Evolutionary conservation across 2,329 filamentous ascomycete species (phyloP).

Genomic region (Ilyonectria destructans): DNA sequence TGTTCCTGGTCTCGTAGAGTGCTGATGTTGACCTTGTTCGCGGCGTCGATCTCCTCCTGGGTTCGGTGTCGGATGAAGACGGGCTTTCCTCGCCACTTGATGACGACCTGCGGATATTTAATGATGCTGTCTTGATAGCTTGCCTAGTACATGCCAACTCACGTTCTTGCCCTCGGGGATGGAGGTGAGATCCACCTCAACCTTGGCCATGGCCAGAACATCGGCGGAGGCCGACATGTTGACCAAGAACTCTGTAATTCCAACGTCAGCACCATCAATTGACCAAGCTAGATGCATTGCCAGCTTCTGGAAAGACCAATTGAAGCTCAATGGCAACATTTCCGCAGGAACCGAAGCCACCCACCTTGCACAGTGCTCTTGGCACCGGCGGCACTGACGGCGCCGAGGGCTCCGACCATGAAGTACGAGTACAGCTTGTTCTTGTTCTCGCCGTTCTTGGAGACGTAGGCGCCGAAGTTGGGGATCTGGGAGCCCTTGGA

Average conservation of each 20-base stretch:
- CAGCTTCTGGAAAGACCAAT: slow-evolving; percentile 41
- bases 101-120: slow-evolving; percentile 80
- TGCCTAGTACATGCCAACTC: slow-evolving; percentile 58
- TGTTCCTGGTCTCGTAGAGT: slow-evolving; percentile 91
- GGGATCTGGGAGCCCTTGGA: slow-evolving; percentile 81
- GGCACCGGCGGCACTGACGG: slow-evolving; percentile 91
- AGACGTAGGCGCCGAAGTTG: slow-evolving; percentile 90
- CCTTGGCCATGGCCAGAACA: slow-evolving; percentile 99
- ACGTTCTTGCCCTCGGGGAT: slow-evolving; percentile 99
- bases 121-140: slow-evolving; percentile 11
- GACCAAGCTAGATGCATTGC: slow-evolving; percentile 31
- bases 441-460: slow-evolving; percentile 75
- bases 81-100: slow-evolving; percentile 99
- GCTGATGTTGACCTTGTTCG: slow-evolving; percentile 88
- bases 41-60: slow-evolving; percentile 91
- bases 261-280: slow-evolving; percentile 51
- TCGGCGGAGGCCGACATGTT: slow-evolving; percentile 99
- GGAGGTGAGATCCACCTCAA: slow-evolving; percentile 92
- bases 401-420: slow-evolving; percentile 97
- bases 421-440: slow-evolving; percentile 98
- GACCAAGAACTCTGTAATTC: slow-evolving; percentile 90
- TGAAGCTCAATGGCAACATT: slow-evolving; percentile 51
- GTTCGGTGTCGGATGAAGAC: slow-evolving; percentile 99
- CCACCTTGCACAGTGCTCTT: slow-evolving; percentile 99
- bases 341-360: slow-evolving; percentile 54